Conservation (phyloP, 192 early-diverging fungal genomes). For the Coemansia sp. region DNA sequence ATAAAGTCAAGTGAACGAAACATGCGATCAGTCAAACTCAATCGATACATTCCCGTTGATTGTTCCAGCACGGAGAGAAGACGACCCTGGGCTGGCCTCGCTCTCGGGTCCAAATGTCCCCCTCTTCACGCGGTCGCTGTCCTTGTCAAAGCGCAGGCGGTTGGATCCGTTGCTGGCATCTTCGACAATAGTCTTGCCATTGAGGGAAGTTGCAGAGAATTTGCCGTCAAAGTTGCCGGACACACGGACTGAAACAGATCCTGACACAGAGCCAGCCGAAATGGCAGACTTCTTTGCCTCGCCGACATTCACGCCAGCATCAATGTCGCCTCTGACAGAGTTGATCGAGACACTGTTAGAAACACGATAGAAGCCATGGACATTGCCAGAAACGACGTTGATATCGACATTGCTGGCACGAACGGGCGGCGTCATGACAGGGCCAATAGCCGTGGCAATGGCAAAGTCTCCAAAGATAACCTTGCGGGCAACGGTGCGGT, state of each 20-base stretch:
- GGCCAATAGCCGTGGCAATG: constrained; percentile 35
- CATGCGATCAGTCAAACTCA: constrained; percentile 35
- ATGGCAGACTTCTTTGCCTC: constrained; percentile 37
- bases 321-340: constrained; percentile 40
- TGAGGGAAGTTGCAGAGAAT: constrained; percentile 37
- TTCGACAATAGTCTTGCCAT: constrained; percentile 37
- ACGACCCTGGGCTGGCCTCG: constrained; percentile 24
- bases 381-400: constrained; percentile 39
- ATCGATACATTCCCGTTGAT: constrained; percentile 38
- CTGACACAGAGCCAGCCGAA: constrained; percentile 35
- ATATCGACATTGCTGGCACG: constrained; percentile 26
- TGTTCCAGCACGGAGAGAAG: constrained; percentile 28
- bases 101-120: constrained; percentile 46
- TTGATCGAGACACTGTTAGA: constrained; percentile 25
- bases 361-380: constrained; percentile 38
- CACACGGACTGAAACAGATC: constrained; percentile 34
- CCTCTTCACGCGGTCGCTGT: constrained; percentile 31
- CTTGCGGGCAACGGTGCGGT: constrained; percentile 28
- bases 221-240: constrained; percentile 46
- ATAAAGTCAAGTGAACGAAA: no score
- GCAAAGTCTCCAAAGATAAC: constrained; percentile 46
- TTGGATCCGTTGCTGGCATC: constrained; percentile 48
- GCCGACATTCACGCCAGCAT: constrained; percentile 42
- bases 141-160: constrained; percentile 55
- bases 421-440: constrained; percentile 33